Percentiles rank a stretch among this genome's conserved stretches.
These are phyloP conservation scores for Apophysomyces ossiformis DNA, from an alignment of 371 early-diverging fungal species.

Conservation along the genomic window DNA sequence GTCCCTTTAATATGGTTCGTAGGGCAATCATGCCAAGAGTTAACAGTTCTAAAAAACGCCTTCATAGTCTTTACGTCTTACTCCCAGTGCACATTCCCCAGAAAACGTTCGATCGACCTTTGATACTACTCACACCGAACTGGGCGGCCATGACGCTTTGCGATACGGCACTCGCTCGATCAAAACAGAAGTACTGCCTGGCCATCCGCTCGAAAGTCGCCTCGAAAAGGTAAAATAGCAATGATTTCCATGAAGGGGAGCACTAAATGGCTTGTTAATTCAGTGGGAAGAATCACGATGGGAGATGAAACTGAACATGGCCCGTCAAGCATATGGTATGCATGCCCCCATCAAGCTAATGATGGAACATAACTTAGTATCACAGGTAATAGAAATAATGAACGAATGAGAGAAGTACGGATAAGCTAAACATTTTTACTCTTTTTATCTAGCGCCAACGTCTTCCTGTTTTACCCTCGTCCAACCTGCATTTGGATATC, in stretches of 20 bases:
- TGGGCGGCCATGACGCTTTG: conserved; percentile 86
- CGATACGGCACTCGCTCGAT: conserved; percentile 82
- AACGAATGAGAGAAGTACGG: neutral
- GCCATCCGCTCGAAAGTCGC: conserved; percentile 83
- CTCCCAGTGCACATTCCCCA: conserved; percentile 49
- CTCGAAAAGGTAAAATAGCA: conserved; percentile 60
- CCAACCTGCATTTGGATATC: conserved; percentile 85
- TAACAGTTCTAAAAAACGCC: neutral
- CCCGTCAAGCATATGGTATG: conserved; percentile 81
- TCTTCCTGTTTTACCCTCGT: conserved; percentile 69
- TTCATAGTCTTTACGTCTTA: conserved; percentile 44
- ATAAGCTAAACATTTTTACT: neutral
- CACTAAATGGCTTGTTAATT: neutral
- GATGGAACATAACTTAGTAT: conserved; percentile 84
- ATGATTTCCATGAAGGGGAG: neutral
- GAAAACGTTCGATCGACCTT: conserved; percentile 48
- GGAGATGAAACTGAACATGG: conserved; percentile 79
- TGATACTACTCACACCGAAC: conserved; percentile 65
- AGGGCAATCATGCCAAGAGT: neutral
- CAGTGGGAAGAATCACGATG: conserved; percentile 88
- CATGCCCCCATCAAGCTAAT: conserved; percentile 89
- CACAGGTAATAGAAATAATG: conserved; percentile 55
- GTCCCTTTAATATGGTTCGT: conserved; percentile 2
- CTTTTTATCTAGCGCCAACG: conserved; percentile 44
- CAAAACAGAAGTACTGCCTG: conserved; percentile 65